Evolutionary conservation across 805 yeast genomes (phyloP).

Genomic region (Monosporozyma yasuniensis): DNA sequence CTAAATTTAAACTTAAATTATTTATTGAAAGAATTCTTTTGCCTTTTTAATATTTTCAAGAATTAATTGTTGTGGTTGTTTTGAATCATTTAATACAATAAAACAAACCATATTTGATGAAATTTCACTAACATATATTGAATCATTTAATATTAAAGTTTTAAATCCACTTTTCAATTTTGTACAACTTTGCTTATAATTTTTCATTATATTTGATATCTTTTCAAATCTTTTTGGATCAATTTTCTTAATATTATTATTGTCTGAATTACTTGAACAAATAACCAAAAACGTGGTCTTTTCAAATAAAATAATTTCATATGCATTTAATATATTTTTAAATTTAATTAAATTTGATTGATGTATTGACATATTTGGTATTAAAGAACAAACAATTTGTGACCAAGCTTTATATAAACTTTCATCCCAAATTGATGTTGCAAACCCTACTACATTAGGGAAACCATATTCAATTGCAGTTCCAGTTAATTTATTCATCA

Average conservation of each 20-base stretch:
- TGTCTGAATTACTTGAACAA: constrained; percentile 33
- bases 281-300: constrained; percentile 75
- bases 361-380: constrained; percentile 79
- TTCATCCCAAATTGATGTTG: constrained; percentile 97
- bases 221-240: constrained; percentile 94
- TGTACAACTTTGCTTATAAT: constrained; percentile 85
- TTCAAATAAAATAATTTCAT: constrained; percentile 86
- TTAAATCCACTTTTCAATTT: constrained; percentile 80
- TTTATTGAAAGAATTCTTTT: constrained; percentile 40
- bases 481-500: constrained; percentile 73
- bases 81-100: constrained; percentile 43
- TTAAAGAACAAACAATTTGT: constrained; percentile 84
- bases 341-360: constrained; percentile 68
- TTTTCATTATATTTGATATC: constrained; percentile 86
- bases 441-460: constrained; percentile 64
- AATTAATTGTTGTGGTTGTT: constrained; percentile 32
- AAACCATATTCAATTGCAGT: constrained; percentile 66
- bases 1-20: not conserved
- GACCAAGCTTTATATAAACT: constrained; percentile 96
- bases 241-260: constrained; percentile 12
- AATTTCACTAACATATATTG: constrained; percentile 43
- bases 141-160: constrained; percentile 60
- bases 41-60: constrained; percentile 52
- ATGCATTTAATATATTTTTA: constrained; percentile 68
- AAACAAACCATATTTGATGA: constrained; percentile 55